Percentiles rank a stretch among this genome's conserved stretches.
Evolutionary conservation across 495 filamentous ascomycete species (phyloP).

Genomic region (Neurospora discreta): DNA sequence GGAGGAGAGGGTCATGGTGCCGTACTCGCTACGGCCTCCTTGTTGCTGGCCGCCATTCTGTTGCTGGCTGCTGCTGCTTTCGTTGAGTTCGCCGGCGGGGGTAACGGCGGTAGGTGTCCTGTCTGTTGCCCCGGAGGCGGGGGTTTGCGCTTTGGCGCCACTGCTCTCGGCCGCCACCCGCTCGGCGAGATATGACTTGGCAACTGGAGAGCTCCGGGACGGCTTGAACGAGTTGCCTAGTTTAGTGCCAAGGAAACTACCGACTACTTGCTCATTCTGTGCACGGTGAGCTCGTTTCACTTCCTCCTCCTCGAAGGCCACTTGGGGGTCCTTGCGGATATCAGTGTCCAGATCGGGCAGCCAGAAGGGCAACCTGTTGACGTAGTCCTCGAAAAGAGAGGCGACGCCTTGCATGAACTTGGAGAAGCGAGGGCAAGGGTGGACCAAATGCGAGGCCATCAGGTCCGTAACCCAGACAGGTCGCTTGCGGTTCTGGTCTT

Average conservation of each 20-base stretch:
- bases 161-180: slow-evolving; percentile 28
- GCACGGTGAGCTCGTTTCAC: slow-evolving; percentile 64
- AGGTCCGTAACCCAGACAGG: slow-evolving; percentile 84
- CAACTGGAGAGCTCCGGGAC: slow-evolving; percentile 50
- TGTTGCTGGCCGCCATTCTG: not conserved
- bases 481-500: slow-evolving; percentile 49
- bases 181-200: slow-evolving; percentile 42
- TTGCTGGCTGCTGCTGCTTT: not conserved
- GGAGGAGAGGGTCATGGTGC: slow-evolving; percentile 33
- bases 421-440: slow-evolving; percentile 79
- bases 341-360: slow-evolving; percentile 79
- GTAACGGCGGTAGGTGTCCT: slow-evolving; percentile 18
- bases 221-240: slow-evolving; percentile 38
- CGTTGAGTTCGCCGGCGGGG: slow-evolving; percentile 11
- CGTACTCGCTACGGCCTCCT: slow-evolving; percentile 27
- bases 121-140: slow-evolving; percentile 7
- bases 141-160: slow-evolving; percentile 7
- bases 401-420: slow-evolving; percentile 95
- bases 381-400: slow-evolving; percentile 84
- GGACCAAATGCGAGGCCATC: slow-evolving; percentile 84
- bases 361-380: slow-evolving; percentile 96
- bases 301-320: slow-evolving; percentile 86
- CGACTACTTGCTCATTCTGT: slow-evolving; percentile 80
- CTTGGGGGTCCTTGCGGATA: slow-evolving; percentile 83
- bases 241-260: slow-evolving; percentile 56